Conservation (phyloP, 2,329 filamentous ascomycete genomes). For the Blastomyces emzantsi region DNA sequence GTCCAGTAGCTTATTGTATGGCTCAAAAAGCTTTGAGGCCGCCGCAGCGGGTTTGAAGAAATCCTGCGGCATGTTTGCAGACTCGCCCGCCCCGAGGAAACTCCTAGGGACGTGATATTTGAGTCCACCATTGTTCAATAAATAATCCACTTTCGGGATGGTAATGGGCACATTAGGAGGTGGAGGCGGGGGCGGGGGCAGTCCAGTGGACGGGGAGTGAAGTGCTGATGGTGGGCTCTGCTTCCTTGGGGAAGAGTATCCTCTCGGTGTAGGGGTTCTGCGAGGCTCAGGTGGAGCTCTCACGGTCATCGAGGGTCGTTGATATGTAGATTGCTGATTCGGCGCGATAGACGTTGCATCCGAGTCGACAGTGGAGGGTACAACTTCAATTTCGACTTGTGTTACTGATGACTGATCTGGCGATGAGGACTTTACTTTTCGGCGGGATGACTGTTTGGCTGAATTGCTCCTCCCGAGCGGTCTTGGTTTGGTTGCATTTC, state of each 20-base stretch:
- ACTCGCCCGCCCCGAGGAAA: constrained; percentile 49
- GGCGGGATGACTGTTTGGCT: constrained; percentile 27
- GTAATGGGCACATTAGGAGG: constrained; percentile 58
- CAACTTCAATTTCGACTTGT: constrained; percentile 24
- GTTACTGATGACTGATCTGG: constrained; percentile 31
- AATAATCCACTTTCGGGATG: constrained; percentile 78
- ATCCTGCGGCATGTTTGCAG: constrained; percentile 50
- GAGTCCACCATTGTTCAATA: constrained; percentile 81
- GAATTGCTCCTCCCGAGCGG: constrained; percentile 24
- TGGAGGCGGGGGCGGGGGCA: constrained; percentile 64
- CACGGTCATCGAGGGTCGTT: constrained; percentile 19
- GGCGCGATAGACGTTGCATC: constrained; percentile 41
- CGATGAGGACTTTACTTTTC: constrained; percentile 23
- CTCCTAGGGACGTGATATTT: constrained; percentile 61
- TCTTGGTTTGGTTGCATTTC: constrained; percentile 27
- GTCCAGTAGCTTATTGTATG: constrained; percentile 72
- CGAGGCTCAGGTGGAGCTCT: background rate
- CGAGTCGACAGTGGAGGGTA: constrained; percentile 31
- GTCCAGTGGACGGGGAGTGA: background rate
- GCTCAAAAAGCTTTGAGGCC: constrained; percentile 67
- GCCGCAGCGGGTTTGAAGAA: constrained; percentile 56
- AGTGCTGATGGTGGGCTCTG: background rate
- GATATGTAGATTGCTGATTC: constrained; percentile 30
- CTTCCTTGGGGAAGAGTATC: background rate
- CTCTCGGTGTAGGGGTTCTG: background rate